Percentiles rank a stretch among this genome's conserved stretches.
Conservation (phyloP, 2,329 filamentous ascomycete genomes). For the Colletotrichum chlorophyti region DNA sequence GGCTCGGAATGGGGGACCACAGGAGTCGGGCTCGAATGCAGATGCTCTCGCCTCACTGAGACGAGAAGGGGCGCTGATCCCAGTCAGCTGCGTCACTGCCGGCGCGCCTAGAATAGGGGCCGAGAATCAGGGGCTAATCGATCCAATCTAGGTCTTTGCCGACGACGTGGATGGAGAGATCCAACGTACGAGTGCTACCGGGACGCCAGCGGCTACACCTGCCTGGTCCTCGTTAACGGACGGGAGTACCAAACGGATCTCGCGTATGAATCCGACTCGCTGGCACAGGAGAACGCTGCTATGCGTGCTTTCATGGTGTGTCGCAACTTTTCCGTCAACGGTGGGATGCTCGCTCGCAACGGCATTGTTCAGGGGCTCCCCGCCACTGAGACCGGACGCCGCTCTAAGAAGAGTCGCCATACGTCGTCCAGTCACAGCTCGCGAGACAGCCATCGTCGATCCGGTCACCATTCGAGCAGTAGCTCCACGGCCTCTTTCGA, state of each 20-base stretch:
- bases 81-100: conserved; percentile 15
- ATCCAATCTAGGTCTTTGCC: conserved; percentile 78
- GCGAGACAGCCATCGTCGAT: conserved; percentile 54
- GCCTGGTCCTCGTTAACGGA: conserved; percentile 93
- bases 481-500: conserved; percentile 68
- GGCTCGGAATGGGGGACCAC: background rate
- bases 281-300: conserved; percentile 92
- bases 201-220: conserved; percentile 79
- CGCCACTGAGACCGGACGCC: conserved; percentile 57
- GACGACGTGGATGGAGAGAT: conserved; percentile 91
- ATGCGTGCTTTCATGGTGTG: conserved; percentile 98
- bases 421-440: conserved; percentile 47
- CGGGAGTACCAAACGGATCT: conserved; percentile 94
- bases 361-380: conserved; percentile 73
- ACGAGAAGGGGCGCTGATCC: background rate
- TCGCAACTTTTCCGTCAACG: conserved; percentile 95
- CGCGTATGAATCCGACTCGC: conserved; percentile 78
- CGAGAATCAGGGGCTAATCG: conserved; percentile 40
- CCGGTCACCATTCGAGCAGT: conserved; percentile 67
- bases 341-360: conserved; percentile 82
- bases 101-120: background rate
- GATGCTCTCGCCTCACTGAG: conserved; percentile 35
- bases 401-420: conserved; percentile 57
- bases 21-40: conserved; percentile 44
- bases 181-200: conserved; percentile 86